Percentiles rank a stretch among this genome's conserved stretches.
Evolutionary conservation across 2,329 filamentous ascomycete genomes (phyloP).

Genomic region (Colletotrichum nymphaeae): DNA sequence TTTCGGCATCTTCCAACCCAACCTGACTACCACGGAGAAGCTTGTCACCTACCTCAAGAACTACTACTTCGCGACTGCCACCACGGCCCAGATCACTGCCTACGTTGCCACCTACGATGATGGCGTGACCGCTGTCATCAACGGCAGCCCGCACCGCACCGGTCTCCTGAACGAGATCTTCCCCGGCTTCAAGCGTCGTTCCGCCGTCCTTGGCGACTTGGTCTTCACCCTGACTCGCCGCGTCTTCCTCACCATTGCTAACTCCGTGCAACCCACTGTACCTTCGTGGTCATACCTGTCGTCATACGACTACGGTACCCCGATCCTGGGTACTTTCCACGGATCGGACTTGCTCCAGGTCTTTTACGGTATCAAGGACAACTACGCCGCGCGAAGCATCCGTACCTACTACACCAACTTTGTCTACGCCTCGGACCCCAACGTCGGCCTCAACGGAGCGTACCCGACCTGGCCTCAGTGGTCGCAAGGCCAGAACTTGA

Average conservation of each 20-base stretch:
- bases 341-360: slow-evolving; percentile 76
- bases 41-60: slow-evolving; percentile 44
- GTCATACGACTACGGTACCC: slow-evolving; percentile 77
- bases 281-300: slow-evolving; percentile 81
- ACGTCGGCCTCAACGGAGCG: slow-evolving; percentile 58
- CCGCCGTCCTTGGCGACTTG: slow-evolving; percentile 72
- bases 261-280: slow-evolving; percentile 60
- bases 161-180: slow-evolving; percentile 69
- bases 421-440: slow-evolving; percentile 77
- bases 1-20: slow-evolving; percentile 68
- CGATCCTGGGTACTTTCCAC: slow-evolving; percentile 83
- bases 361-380: slow-evolving; percentile 58
- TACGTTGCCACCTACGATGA: slow-evolving; percentile 67
- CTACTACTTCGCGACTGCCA: slow-evolving; percentile 42
- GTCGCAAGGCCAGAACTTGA: slow-evolving; percentile 59
- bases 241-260: slow-evolving; percentile 58
- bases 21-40: slow-evolving; percentile 65
- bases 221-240: slow-evolving; percentile 58
- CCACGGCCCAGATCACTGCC: slow-evolving; percentile 51
- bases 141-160: slow-evolving; percentile 72
- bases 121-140: slow-evolving; percentile 57
- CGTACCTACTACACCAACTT: slow-evolving; percentile 79
- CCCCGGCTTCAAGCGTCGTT: slow-evolving; percentile 72
- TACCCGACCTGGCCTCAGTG: slow-evolving; percentile 56
- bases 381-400: slow-evolving; percentile 45